Base-by-base conservation (phyloP, 1,139 yeast species). In the Williopsis jadinii region DNA sequence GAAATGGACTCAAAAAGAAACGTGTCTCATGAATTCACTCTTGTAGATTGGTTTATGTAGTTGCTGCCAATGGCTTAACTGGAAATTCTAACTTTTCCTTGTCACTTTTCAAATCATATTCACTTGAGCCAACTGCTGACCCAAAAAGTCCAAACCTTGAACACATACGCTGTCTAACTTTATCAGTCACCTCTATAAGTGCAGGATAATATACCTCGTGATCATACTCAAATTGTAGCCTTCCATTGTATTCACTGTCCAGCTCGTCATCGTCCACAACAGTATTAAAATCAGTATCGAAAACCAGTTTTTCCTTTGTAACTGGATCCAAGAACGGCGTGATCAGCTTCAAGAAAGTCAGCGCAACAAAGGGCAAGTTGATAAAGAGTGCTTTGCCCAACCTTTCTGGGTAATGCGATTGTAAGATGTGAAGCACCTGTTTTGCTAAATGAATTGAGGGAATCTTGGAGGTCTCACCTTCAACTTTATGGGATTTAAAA, bases 401-500 rank as follows among this genome's bases (percentile, higher is more conserved):
- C 54, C 98, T 74, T 62, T 92, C 98, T 2, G 97, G 97, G 60
- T 92, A 92, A 61, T 92, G 98, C 14, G 95, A 88, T 65, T 92
- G 94, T 51, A 84, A 67, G 51, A 83, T 82, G 56, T 80, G 80
- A 50, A 84, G 66, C 13, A 83, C 87, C 53, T 82, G 84, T 61
- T 83, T 77, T 24, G 88, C 87, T 15, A 75, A 82, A 32, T 84
- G 75, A 31, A 92, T 70, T 1, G 96, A 88, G 3, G 98, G 98
- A 38, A 87, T 75, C 61, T 85, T 87, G 37, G 76, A 66, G 11
- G 76, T 67, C 10, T 74, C 67, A 56, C 63, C 80, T 61, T 63
- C 70, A 45, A 70, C 78, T 1, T 70, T 67, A 49, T 78, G 75
- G 33, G 77, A 82, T 62, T 88, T 86, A 63, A 90, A 92, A 63